Evolutionary conservation across 768 basidiomycete species (phyloP).

Genomic region (Pisolithus orientalis): DNA sequence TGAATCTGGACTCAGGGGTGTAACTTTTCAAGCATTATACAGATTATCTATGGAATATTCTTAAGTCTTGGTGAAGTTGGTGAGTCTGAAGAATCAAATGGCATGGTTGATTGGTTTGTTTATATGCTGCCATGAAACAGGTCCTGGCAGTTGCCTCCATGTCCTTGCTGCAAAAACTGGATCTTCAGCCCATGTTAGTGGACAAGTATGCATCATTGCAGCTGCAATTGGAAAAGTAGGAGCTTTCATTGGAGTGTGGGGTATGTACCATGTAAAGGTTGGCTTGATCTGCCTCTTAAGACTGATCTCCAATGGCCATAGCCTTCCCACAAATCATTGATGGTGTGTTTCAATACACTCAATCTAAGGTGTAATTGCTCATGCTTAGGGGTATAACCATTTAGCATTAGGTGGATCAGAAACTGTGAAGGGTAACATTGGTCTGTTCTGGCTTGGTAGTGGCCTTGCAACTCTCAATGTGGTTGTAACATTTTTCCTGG

Average conservation of each 20-base stretch:
- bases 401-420: conserved; percentile 56
- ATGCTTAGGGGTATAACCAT: background rate
- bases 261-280: conserved; percentile 32
- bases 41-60: too few species aligned
- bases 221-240: conserved; percentile 84
- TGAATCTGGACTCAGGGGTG: too few species aligned
- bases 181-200: too few species aligned
- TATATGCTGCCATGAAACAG: too few species aligned
- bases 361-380: background rate
- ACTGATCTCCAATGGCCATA: background rate
- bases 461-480: too few species aligned
- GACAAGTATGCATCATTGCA: conserved; percentile 81
- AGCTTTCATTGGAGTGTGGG: conserved; percentile 79
- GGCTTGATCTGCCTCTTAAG: background rate
- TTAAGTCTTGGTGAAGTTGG: too few species aligned
- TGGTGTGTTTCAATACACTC: background rate
- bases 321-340: background rate
- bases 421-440: conserved; percentile 48
- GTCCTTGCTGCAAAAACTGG: too few species aligned
- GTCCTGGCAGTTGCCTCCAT: too few species aligned
- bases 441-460: too few species aligned
- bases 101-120: too few species aligned
- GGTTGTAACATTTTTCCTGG: conserved; percentile 64
- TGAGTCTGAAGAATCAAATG: too few species aligned
- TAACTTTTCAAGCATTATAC: too few species aligned